Evolutionary conservation across 108 stramenopile species (phyloP), one percentile per base, ranked within the genome.

Genomic region (Thalassiosira profunda): DNA sequence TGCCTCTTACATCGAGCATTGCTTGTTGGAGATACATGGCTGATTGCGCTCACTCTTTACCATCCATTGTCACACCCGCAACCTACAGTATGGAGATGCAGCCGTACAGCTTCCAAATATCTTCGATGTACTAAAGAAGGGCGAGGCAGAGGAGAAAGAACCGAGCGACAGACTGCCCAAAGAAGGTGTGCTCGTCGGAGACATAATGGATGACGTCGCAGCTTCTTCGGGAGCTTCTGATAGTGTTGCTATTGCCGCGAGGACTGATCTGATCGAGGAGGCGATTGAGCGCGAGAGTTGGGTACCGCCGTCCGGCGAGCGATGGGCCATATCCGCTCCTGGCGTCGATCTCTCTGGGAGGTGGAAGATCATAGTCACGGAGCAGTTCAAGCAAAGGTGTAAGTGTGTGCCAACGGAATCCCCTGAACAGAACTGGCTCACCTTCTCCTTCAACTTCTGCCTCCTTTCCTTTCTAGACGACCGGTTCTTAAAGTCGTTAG

Each of bases 291-390:
- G 55, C 26, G 72, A 48, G 48, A 45, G 60, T 44, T 76, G 75
- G 75, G 67, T 68, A 24, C 45, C 66, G 5, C 88, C 88, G 11
- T n/a, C 18, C 10, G 89, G 84, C 4, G 77, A 85, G 35, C 70
- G 85, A 71, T 88, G 86, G 87, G 87, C 82, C 31, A 65, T 84
- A 7, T 47, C 85, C n/a, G 56, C 82, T 18, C 76, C 77, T 12
- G 74, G 54, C 20, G 79, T 86, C 4, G 81, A 93, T 61, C 44
- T 93, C 33, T 77, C 86, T 2, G 92, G 92, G 14, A 77, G 85
- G 17, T 93, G 92, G 92, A 74, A 80, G 47, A 48, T 93, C 5
- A 69, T 90, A 26, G 77, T 87, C 8, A 73, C 78, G 15, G 84
- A 93, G 15, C 64, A 81, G 29, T 93, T 93, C 74, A 85, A 87